phyloP scores from a whole-genome alignment of 1,284 basidiomycete species.

The Pseudozyma tsukubaensis region DNA sequence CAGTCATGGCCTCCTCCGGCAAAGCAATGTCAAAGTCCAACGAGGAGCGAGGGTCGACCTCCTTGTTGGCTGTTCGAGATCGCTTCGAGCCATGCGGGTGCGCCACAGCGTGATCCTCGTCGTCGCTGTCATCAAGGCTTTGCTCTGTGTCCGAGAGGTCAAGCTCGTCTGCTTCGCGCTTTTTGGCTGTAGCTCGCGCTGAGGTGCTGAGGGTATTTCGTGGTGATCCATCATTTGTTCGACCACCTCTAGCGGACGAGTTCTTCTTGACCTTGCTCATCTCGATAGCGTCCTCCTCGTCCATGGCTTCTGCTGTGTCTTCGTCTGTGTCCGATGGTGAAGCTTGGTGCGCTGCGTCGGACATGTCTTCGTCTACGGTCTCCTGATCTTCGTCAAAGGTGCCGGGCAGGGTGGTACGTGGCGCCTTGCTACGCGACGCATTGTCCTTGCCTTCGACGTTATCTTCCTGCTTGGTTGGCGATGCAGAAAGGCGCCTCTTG shows the following conservation, averaged over 20 bases:
- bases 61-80: constrained; percentile 21
- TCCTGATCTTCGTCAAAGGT: constrained; percentile 10
- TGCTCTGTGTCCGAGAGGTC: constrained; percentile 23
- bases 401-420: constrained; percentile 19
- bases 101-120: constrained; percentile 13
- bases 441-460: background rate
- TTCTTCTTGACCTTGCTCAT: background rate
- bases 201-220: background rate
- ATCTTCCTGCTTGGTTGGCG: constrained; percentile 12
- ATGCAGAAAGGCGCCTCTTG: constrained; percentile 21
- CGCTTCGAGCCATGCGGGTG: constrained; percentile 29
- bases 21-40: constrained; percentile 34
- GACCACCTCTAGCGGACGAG: background rate
- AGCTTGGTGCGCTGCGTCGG: constrained; percentile 12
- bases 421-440: constrained; percentile 7
- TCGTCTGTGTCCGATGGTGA: background rate
- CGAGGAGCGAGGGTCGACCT: constrained; percentile 26
- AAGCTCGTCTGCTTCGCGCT: constrained; percentile 43
- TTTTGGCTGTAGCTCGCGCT: constrained; percentile 39
- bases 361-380: constrained; percentile 28
- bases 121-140: constrained; percentile 15
- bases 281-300: constrained; percentile 20
- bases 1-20: constrained; percentile 34
- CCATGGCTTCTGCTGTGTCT: constrained; percentile 9
- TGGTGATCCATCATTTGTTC: background rate